Evolutionary conservation across 1,284 basidiomycete species (phyloP), one percentile per base, ranked within the genome.

Genomic region (Tilletia indica): DNA sequence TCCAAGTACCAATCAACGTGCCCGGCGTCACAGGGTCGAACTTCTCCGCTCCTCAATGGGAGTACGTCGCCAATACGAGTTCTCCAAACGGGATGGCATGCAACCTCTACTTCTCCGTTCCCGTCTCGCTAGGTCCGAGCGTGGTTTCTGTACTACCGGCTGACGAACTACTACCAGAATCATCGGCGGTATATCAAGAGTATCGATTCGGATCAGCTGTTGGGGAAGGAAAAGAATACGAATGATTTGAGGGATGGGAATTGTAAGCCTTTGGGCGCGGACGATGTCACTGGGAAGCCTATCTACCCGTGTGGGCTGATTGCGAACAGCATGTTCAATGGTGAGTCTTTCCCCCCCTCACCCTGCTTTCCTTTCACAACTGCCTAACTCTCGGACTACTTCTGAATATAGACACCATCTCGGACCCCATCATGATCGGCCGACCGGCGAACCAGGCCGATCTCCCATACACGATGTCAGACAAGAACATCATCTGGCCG

Each of bases 261-360:
- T 80, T 99, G 95, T 88, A 94, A 94, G 85, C 97, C 96, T 1
- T 87, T 97, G 63, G 93, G 88, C 2, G 21, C 19, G 21, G 70
- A 74, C 4, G 79, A 82, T 56, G 70, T 74, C 36, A 68, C 39
- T 11, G 38, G 38, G 11, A 21, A 56, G 51, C 68, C 68, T 6
- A 78, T 82, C 75, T 99, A 95, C 83, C 97, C 97, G 0, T 99
- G 97, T 79, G 97, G 97, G 47, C 87, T 99, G 75, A 97, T 99
- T 76, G 97, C 97, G 67, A 99, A 99, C 86, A 96, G 93, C n/a
- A 72, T 94, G 8, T 99, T 98, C 87, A 99, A 99, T 82, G 95
- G 93, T 92, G 70, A 49, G 89, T 82, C 25, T 63, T 68, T 16
- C 1, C 31, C 19, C 19, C 21, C 11, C 67, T n/a, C 25, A 31